Evolutionary conservation across 306 rosid genomes (phyloP), one percentile per base, ranked within the genome.

Genomic region (Arachis hypogaea): DNA sequence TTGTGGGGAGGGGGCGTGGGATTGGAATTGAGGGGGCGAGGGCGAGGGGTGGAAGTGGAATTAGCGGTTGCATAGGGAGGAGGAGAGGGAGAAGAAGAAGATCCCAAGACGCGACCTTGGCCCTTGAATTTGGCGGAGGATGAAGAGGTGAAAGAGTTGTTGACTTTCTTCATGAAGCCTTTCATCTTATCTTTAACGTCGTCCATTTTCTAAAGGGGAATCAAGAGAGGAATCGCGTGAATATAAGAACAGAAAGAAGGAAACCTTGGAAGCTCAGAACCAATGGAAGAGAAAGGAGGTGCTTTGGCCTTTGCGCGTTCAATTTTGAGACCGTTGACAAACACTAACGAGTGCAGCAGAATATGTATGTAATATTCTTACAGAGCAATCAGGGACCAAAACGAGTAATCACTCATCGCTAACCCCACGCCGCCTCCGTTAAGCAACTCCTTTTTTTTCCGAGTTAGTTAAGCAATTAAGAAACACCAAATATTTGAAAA

Each of bases 31-130:
- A 22, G 28, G 3, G 84, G 67, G 66, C 81, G 56, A 38, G 64
- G 71, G 71, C 71, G 78, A 74, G 22, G 83, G 56, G 51, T 0
- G 12, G 61, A 77, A 80, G 30, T 49, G 40, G 93, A 74, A 81
- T 80, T 83, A 8, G 59, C 2, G 40, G 96, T 67, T 11, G 88
- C 12, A 41, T 89, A 69, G 10, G 91, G 77, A 7, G 96, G 74
- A 2, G 96, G 38, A 5, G 51, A 46, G 8, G 91, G 73, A 7
- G 94, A 72, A 12, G 96, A 82, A 9, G 93, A 81, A 2, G 98
- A 95, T 29, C 99, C 99, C 18, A 95, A 77, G 63, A 90, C 96
- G 78, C 98, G 74, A 60, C 98, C 98, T 85, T 88, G 99, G 68
- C 99, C 99, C 50, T 92, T 92, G 87, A 95, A 95, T 84, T 84